These are phyloP conservation scores for Tolypocladium amazonense DNA, from an alignment of 2,329 filamentous ascomycete species.

Conservation along the genomic window DNA sequence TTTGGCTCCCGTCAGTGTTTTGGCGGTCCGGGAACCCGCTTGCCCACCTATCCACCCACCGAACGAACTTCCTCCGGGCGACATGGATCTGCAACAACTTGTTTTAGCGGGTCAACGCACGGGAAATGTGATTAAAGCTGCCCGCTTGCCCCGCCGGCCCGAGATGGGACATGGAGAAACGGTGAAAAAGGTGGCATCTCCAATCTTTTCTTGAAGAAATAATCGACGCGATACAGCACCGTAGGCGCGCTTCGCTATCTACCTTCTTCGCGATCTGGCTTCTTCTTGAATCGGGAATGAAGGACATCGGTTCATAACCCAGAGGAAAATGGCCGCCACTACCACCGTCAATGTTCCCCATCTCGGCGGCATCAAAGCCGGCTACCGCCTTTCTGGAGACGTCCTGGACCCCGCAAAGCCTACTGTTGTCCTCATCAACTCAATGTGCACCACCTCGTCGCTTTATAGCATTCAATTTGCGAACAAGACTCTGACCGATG, in stretches of 20 bases:
- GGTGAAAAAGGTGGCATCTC: no score
- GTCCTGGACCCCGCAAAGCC: constrained; percentile 38
- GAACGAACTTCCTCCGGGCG: no score
- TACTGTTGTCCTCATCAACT: constrained; percentile 41
- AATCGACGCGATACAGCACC: no score
- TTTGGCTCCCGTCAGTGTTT: no score
- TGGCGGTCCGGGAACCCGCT: no score
- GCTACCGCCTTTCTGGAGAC: constrained; percentile 30
- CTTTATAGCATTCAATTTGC: constrained; percentile 34
- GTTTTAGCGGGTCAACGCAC: no score
- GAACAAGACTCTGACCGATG: constrained; percentile 25
- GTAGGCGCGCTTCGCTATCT: neutral
- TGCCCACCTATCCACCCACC: no score
- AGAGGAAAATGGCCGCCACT: constrained; percentile 22
- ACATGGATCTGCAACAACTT: no score
- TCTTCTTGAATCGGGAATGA: neutral
- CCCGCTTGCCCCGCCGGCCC: no score
- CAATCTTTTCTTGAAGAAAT: no score
- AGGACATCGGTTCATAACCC: neutral
- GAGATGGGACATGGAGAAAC: no score
- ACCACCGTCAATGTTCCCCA: constrained; percentile 32
- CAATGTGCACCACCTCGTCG: constrained; percentile 37
- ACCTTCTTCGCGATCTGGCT: neutral
- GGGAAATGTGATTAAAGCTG: no score
- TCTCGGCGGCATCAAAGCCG: constrained; percentile 34